phyloP scores from a whole-genome alignment of 83 land plant species.

The Thuja plicata region DNA sequence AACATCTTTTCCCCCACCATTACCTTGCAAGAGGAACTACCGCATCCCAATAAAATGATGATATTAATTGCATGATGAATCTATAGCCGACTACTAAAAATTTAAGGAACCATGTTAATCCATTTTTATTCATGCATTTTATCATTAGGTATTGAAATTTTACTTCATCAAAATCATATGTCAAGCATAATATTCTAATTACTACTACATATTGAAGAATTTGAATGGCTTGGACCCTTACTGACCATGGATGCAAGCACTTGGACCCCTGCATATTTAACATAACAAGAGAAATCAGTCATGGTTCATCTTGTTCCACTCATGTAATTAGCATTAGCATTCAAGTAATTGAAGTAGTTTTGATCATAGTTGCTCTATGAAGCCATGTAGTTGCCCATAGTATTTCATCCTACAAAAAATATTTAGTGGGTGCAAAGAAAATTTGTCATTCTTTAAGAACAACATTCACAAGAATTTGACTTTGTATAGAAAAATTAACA shows the following conservation, averaged over 20 bases:
- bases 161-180: constrained; percentile 5
- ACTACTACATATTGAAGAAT: too few relatives aligned
- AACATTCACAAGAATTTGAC: background rate
- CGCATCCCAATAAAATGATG: background rate
- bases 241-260: constrained; percentile 54
- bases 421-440: background rate
- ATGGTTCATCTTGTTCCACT: too few relatives aligned
- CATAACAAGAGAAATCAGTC: too few relatives aligned
- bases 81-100: background rate
- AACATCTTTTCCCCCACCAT: constrained; percentile 10
- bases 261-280: constrained; percentile 72
- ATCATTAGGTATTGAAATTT: constrained; percentile 17
- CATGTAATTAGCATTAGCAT: too few relatives aligned
- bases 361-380: constrained; percentile 49
- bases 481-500: background rate
- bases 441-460: background rate
- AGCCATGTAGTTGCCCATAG: constrained; percentile 89
- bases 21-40: constrained; percentile 39
- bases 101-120: background rate
- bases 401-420: constrained; percentile 63
- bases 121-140: constrained; percentile 13
- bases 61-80: background rate
- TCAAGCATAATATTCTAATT: background rate
- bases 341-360: constrained; percentile 44
- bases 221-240: background rate